A percentile compares a stretch with the other conserved stretches of the same genome.
phyloP scores from a whole-genome alignment of 495 filamentous ascomycete species.

The Elasticomyces elasticus region DNA sequence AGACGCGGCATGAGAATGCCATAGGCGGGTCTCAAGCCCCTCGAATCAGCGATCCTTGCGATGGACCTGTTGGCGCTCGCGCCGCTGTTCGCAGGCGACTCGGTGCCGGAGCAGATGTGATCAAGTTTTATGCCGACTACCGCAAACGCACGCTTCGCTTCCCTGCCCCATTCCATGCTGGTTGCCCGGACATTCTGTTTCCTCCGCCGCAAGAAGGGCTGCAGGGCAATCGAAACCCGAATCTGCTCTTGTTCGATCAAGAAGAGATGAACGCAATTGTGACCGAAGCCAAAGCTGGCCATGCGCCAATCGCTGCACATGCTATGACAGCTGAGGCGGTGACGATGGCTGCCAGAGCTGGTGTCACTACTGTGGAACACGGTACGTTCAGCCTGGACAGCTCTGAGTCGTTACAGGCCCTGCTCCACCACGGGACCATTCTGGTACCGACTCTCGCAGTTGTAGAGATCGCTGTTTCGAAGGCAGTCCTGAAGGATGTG shows the following conservation, averaged over 20 bases:
- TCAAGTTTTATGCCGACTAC: slow-evolving; percentile 48
- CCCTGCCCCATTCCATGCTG: slow-evolving; percentile 25
- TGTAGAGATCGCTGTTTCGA: slow-evolving; percentile 24
- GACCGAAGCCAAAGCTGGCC: slow-evolving; percentile 33
- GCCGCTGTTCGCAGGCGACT: slow-evolving; percentile 40
- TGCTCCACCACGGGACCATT: slow-evolving; percentile 35
- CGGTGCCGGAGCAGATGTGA: slow-evolving; percentile 41
- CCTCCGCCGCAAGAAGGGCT: slow-evolving; percentile 14
- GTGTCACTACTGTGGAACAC: slow-evolving; percentile 45
- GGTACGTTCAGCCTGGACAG: slow-evolving; percentile 35
- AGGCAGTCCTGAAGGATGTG: slow-evolving; percentile 12
- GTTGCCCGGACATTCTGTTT: slow-evolving; percentile 17
- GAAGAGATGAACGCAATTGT: slow-evolving; percentile 46
- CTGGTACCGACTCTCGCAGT: slow-evolving; percentile 44
- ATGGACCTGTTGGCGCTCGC: slow-evolving; percentile 37
- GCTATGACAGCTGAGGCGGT: slow-evolving; percentile 35
- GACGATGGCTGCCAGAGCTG: slow-evolving; percentile 39
- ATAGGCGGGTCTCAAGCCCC: slow-evolving; percentile 28
- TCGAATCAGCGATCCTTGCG: slow-evolving; percentile 35
- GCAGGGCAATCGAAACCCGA: slow-evolving; percentile 33
- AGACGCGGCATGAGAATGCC: slow-evolving; percentile 37
- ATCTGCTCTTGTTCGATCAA: slow-evolving; percentile 35
- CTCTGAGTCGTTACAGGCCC: slow-evolving; percentile 25
- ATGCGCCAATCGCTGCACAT: slow-evolving; percentile 40
- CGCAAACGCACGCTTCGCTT: slow-evolving; percentile 39